These are phyloP conservation scores for Diospyros lotus DNA, from an alignment of 148 eudicot genomes.

Conservation along the genomic window DNA sequence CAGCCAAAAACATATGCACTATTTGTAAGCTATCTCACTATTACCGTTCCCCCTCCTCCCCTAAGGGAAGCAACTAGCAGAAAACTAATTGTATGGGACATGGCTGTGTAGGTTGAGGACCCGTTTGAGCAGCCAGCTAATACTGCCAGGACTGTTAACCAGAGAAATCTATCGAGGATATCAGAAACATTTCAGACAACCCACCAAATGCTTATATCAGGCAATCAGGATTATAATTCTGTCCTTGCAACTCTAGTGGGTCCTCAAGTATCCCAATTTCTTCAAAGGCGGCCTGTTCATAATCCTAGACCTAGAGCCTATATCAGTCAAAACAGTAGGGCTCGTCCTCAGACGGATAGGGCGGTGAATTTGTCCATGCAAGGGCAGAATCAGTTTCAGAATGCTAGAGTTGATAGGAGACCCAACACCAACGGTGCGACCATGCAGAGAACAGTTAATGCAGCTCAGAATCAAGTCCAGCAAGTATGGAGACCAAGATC, in stretches of 20 bases:
- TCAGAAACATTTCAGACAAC: constrained; percentile 39
- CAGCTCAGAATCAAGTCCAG: constrained; percentile 19
- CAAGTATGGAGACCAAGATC: constrained; percentile 44
- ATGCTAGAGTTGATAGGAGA: constrained; percentile 15
- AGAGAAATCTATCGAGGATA: constrained; percentile 33
- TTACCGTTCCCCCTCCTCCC: constrained; percentile 17
- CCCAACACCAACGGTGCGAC: constrained; percentile 12
- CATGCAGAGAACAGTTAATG: constrained; percentile 10
- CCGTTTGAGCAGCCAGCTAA: constrained; percentile 65
- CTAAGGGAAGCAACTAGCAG: not conserved
- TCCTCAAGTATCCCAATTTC: constrained; percentile 25
- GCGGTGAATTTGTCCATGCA: constrained; percentile 13
- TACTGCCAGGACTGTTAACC: constrained; percentile 48
- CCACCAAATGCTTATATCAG: constrained; percentile 24
- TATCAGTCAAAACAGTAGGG: constrained; percentile 1
- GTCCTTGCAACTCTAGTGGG: constrained; percentile 35
- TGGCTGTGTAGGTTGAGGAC: constrained; percentile 52
- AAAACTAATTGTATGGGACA: not conserved
- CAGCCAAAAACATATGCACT: constrained; percentile 79
- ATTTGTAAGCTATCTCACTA: constrained; percentile 46
- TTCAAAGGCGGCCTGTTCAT: constrained; percentile 20
- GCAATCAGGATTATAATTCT: constrained; percentile 27
- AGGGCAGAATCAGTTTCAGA: constrained; percentile 18
- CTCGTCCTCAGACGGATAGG: constrained; percentile 15
- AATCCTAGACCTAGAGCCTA: constrained; percentile 15